A percentile compares a stretch with the other conserved stretches of the same genome.
Evolutionary conservation across 176 grass and related monocot genomes (phyloP).

Genomic region (Cenchrus fungigraminus): DNA sequence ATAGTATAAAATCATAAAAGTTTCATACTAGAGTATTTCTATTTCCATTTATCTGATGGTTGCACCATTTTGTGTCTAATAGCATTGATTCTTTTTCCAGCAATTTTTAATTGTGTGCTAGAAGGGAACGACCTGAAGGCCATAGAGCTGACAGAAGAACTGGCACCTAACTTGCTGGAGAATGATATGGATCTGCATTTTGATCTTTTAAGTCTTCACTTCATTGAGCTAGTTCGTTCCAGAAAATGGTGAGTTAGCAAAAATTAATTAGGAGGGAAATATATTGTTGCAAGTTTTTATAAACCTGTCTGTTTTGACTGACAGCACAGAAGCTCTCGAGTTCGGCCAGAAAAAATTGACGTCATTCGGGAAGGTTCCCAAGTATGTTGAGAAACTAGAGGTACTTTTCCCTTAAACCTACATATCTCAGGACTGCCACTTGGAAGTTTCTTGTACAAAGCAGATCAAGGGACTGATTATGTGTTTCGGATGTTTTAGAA

Average conservation of each 20-base stretch:
- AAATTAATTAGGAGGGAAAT: conserved; percentile 24
- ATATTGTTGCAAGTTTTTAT: conserved; percentile 33
- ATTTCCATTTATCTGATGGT: conserved; percentile 1
- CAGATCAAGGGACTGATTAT: not conserved
- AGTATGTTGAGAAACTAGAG: conserved; percentile 93
- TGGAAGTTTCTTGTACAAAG: not conserved
- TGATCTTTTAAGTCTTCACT: conserved; percentile 95
- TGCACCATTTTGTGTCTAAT: conserved; percentile 29
- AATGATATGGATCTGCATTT: conserved; percentile 89
- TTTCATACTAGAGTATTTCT: not conserved
- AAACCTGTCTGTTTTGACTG: conserved; percentile 51
- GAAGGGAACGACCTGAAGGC: conserved; percentile 87
- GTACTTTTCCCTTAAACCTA: conserved; percentile 48
- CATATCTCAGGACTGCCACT: not conserved
- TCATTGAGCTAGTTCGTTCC: conserved; percentile 78
- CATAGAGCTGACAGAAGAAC: conserved; percentile 87
- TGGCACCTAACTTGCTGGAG: conserved; percentile 79
- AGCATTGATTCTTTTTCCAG: conserved; percentile 50
- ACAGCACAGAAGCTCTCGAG: conserved; percentile 89
- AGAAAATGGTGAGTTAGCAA: conserved; percentile 67
- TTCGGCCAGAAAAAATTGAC: conserved; percentile 88
- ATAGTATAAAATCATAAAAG: not conserved
- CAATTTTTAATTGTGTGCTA: conserved; percentile 74
- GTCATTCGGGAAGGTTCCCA: conserved; percentile 70
- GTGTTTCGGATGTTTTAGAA: conserved; percentile 9